Conservation (phyloP, 2,329 filamentous ascomycete species). For the Colletotrichum brevisporum region DNA sequence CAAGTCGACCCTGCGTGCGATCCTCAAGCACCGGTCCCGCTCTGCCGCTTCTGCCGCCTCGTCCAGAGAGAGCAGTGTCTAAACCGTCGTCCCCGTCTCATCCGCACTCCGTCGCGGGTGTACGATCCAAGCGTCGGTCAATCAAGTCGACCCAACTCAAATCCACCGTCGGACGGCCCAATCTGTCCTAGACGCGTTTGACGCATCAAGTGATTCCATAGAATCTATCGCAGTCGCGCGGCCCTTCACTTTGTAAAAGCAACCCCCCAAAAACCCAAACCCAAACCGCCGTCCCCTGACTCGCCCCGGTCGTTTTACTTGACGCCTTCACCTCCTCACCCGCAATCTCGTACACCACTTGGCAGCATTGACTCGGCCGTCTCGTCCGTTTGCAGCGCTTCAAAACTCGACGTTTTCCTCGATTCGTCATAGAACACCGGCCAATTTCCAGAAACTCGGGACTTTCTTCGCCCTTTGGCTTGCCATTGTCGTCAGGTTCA, state of each 20-base stretch:
- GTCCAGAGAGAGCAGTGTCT: slow-evolving; percentile 8
- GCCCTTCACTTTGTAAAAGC: no score
- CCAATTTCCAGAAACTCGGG: slow-evolving; percentile 22
- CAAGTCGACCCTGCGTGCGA: slow-evolving; percentile 1
- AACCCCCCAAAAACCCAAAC: slow-evolving; percentile 9
- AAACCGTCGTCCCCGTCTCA: slow-evolving; percentile 12
- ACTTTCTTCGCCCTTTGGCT: slow-evolving; percentile 20
- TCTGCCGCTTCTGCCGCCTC: slow-evolving; percentile 33
- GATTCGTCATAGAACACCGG: slow-evolving; percentile 30
- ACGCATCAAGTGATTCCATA: slow-evolving; percentile 28
- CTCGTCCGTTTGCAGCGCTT: slow-evolving; percentile 38
- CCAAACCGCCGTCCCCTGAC: slow-evolving; percentile 28
- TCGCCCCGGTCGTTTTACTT: slow-evolving; percentile 37
- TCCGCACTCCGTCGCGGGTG: slow-evolving; percentile 16
- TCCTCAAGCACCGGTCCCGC: slow-evolving; percentile 19
- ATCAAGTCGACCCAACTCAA: slow-evolving; percentile 30
- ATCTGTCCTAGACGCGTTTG: slow-evolving; percentile 33
- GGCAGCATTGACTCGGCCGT: slow-evolving; percentile 23
- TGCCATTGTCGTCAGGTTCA: slow-evolving; percentile 33
- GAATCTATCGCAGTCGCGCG: slow-evolving; percentile 11
- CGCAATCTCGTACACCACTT: slow-evolving; percentile 24
- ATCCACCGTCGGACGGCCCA: slow-evolving; percentile 19
- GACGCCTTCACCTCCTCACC: slow-evolving; percentile 37
- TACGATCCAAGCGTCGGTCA: slow-evolving; percentile 31
- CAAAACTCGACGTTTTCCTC: slow-evolving; percentile 28